Evolutionary conservation across 345 rosid species (phyloP), one percentile per base, ranked within the genome.

Genomic region (Lenwebbia sp.): DNA sequence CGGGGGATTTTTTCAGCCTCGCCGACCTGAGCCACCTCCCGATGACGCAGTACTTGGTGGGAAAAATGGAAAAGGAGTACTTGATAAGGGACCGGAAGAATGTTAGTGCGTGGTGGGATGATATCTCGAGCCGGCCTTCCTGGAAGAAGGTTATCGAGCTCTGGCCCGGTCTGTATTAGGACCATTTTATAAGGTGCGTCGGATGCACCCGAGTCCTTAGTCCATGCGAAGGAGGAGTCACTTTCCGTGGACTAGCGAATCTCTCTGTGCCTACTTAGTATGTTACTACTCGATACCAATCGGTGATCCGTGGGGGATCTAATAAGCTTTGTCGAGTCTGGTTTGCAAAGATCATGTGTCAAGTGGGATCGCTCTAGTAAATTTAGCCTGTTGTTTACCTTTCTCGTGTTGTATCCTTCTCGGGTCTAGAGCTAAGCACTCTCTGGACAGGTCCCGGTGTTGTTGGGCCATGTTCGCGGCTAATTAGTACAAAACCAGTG

Each of bases 1-100:
- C 92, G 12, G 98, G 97, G 1, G 96, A 92, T 74, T 93, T 91
- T 88, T 90, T 94, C 62, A 93, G 96, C 90, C 85, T 94, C 41
- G 98, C 98, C 51, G 97, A 95, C 87, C 89, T 94, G 25, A 92
- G 95, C 86, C 92, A 95, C 90, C 90, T 95, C 9, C 95, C 98
- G 0, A 91, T 92, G 57, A 91, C 94, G 10, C 91, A 94, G 23
- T 92, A 92, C 88, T 65, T 93, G 92, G 92, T 95, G 37, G 94
- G 93, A 23, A 90, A 87, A 5, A 90, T 93, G 74, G 87, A 88
- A 37, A 94, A 92, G 86, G 92, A 90, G 86, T 84, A 90, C 82
- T 10, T 94, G 94, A 92, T 94, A 49, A 90, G 88, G 85, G 89
- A 90, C 40, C 93, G 97, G 91, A 90, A 94, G 86, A 91, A 94